phyloP scores from a whole-genome alignment of 169 alveolate genomes.

The Theileria orientalis region DNA sequence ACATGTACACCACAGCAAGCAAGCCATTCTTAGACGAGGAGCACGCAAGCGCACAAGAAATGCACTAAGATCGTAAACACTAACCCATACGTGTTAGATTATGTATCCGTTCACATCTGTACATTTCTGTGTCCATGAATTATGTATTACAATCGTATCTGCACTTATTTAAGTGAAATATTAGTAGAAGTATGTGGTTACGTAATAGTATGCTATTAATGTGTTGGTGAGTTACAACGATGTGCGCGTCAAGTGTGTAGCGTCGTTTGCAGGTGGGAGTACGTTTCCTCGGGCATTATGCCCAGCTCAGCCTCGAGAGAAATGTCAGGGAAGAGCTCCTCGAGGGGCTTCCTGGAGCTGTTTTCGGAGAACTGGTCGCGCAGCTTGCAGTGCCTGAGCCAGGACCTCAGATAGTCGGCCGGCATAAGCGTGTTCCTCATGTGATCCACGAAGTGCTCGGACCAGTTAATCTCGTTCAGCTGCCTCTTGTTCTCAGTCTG shows the following conservation, averaged over 20 bases:
- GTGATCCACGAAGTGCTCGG: conserved; percentile 49
- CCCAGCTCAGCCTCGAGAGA: conserved; percentile 48
- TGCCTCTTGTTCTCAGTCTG: conserved; percentile 61
- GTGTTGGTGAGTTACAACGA: neutral
- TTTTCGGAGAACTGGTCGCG: conserved; percentile 45
- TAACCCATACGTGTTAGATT: neutral
- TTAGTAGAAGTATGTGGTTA: neutral
- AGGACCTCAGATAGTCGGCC: conserved; percentile 60
- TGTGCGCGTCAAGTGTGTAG: conserved; percentile 10
- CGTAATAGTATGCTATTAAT: neutral
- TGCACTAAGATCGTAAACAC: neutral
- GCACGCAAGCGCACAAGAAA: conserved; percentile 13
- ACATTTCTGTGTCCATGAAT: neutral
- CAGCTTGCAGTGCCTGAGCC: conserved; percentile 72
- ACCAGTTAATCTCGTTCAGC: conserved; percentile 55
- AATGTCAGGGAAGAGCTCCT: conserved; percentile 57
- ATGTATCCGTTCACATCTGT: neutral
- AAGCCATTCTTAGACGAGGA: conserved; percentile 65
- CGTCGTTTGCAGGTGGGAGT: conserved; percentile 10
- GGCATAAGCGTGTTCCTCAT: conserved; percentile 60
- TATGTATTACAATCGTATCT: neutral
- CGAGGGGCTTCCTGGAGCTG: conserved; percentile 25
- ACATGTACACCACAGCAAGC: conserved; percentile 35
- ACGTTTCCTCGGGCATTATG: conserved; percentile 48
- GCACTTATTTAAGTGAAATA: neutral